Conservation (phyloP, 2,329 filamentous ascomycete species). For the Beauveria rudraprayagi region DNA sequence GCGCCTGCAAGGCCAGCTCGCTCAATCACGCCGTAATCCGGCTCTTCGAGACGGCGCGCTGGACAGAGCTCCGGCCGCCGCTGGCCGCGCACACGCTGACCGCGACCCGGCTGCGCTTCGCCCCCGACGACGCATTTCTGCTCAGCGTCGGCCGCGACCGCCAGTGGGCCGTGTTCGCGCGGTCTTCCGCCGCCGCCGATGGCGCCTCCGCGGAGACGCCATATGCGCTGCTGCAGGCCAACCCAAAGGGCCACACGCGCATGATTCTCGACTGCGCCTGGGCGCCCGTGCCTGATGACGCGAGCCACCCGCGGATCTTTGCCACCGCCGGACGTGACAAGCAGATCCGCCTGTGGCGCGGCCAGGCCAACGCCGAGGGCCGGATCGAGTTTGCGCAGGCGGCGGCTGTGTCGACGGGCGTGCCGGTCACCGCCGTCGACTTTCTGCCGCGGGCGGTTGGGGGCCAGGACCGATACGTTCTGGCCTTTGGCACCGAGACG, state of each 20-base stretch:
- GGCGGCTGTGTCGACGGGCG: constrained; percentile 44
- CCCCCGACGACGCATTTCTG: constrained; percentile 61
- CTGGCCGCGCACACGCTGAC: constrained; percentile 82
- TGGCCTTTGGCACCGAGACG: constrained; percentile 52
- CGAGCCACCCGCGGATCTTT: constrained; percentile 45
- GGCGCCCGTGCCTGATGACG: constrained; percentile 47
- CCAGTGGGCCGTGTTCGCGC: constrained; percentile 78
- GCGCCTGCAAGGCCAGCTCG: constrained; percentile 86
- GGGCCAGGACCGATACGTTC: constrained; percentile 23
- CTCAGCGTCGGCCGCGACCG: constrained; percentile 87
- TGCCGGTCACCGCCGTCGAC: constrained; percentile 64
- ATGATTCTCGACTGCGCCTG: constrained; percentile 91
- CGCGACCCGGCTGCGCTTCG: constrained; percentile 75
- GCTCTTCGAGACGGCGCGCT: constrained; percentile 76
- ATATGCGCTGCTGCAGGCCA: constrained; percentile 55
- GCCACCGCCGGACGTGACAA: constrained; percentile 90
- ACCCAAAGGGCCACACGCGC: constrained; percentile 78
- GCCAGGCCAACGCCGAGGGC: constrained; percentile 23
- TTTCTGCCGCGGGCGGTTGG: constrained; percentile 39
- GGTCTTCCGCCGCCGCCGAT: constrained; percentile 17
- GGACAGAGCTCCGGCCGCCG: constrained; percentile 80
- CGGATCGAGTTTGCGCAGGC: constrained; percentile 41
- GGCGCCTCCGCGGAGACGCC: constrained; percentile 16
- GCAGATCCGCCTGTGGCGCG: constrained; percentile 63
- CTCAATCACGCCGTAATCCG: constrained; percentile 91